Conservation (phyloP, 2,329 filamentous ascomycete genomes). For the Aspergillus proliferans region DNA sequence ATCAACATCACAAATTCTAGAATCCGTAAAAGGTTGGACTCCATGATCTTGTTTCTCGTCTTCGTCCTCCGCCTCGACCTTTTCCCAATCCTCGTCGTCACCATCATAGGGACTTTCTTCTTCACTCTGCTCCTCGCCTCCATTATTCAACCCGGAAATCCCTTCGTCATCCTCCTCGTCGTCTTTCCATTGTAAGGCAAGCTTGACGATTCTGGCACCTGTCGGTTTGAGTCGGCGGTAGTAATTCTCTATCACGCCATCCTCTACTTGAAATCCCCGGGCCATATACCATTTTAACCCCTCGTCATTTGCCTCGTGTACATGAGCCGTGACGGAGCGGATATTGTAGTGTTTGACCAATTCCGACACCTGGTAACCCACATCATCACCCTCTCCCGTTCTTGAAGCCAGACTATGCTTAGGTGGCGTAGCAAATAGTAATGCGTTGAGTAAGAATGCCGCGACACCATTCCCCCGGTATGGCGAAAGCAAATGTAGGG, state of each 20-base stretch:
- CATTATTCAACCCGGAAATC: background rate
- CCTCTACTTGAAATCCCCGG: slow-evolving; percentile 49
- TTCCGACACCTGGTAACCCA: slow-evolving; percentile 21
- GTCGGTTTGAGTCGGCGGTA: slow-evolving; percentile 54
- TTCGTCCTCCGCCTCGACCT: slow-evolving; percentile 32
- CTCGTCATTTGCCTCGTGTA: slow-evolving; percentile 58
- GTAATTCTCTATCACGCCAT: slow-evolving; percentile 49
- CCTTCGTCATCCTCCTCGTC: slow-evolving; percentile 6
- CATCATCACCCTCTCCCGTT: background rate
- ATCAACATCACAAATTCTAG: slow-evolving; percentile 22
- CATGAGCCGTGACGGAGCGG: slow-evolving; percentile 53
- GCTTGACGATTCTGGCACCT: slow-evolving; percentile 48
- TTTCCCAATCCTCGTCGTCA: slow-evolving; percentile 39
- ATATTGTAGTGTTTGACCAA: slow-evolving; percentile 46
- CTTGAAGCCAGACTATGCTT: slow-evolving; percentile 5
- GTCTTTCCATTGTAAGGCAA: slow-evolving; percentile 28
- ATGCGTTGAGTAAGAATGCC: slow-evolving; percentile 45
- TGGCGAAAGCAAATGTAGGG: slow-evolving; percentile 53
- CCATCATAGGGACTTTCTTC: slow-evolving; percentile 18
- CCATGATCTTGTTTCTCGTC: slow-evolving; percentile 27
- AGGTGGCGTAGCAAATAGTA: slow-evolving; percentile 24
- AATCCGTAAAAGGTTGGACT: slow-evolving; percentile 27
- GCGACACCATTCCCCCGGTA: slow-evolving; percentile 55
- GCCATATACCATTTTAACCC: slow-evolving; percentile 56
- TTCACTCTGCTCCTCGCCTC: background rate